Conservation (phyloP, 176 grass and related monocot genomes). For the Paspalum notatum region DNA sequence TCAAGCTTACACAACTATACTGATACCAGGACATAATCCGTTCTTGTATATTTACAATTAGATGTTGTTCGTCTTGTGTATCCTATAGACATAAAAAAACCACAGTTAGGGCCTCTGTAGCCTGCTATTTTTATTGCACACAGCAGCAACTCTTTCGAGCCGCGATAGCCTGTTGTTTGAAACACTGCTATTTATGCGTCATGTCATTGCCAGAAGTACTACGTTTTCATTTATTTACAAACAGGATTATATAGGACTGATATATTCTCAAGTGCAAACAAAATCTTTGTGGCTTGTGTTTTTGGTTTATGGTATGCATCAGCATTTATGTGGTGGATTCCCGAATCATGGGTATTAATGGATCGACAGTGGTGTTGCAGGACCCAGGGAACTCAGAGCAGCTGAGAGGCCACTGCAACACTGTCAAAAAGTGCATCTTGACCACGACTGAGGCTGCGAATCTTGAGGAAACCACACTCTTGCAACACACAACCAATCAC, state of each 20-base stretch:
- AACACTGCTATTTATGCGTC: not conserved
- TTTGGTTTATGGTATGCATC: not conserved
- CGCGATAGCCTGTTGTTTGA: not conserved
- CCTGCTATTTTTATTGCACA: too few relatives aligned
- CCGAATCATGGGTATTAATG: slow-evolving; percentile 3
- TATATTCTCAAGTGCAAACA: not conserved
- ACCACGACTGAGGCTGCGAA: not conserved
- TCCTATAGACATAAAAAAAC: not conserved
- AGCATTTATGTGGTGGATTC: not conserved
- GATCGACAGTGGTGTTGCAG: not conserved
- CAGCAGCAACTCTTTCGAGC: not conserved
- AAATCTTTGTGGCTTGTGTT: not conserved
- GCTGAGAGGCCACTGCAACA: not conserved
- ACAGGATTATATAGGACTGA: not conserved
- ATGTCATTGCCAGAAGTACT: too few relatives aligned
- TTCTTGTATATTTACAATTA: not conserved
- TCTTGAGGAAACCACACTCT: slow-evolving; percentile 26
- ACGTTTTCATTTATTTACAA: not conserved
- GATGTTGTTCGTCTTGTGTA: not conserved
- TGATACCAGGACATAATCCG: not conserved
- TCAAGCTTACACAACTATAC: slow-evolving; percentile 3
- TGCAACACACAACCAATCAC: not conserved
- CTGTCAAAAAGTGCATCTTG: slow-evolving; percentile 16
- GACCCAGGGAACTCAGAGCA: slow-evolving; percentile 16
- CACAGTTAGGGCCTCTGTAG: not conserved